phyloP scores from a whole-genome alignment of 2,329 filamentous ascomycete genomes.

The Pseudogymnoascus sp. region DNA sequence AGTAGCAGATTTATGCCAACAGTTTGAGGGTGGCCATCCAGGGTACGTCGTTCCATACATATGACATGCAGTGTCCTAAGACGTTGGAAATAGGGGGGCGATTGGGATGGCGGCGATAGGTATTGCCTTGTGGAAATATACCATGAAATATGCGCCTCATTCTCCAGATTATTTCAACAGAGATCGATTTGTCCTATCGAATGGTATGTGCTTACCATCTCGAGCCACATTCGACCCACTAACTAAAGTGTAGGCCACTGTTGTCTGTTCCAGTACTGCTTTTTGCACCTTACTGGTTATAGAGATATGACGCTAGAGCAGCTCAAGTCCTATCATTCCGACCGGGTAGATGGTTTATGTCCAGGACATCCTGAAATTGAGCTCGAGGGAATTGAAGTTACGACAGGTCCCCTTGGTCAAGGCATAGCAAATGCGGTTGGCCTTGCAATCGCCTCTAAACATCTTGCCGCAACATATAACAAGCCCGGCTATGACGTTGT shows the following conservation, averaged over 20 bases:
- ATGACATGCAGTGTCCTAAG: no score
- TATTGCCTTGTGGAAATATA: slow-evolving; percentile 37
- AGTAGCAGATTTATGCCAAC: slow-evolving; percentile 63
- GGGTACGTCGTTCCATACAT: no score
- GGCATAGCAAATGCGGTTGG: slow-evolving; percentile 38
- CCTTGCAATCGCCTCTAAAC: slow-evolving; percentile 37
- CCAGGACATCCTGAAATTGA: slow-evolving; percentile 45
- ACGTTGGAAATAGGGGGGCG: slow-evolving; percentile 25
- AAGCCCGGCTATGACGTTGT: slow-evolving; percentile 37
- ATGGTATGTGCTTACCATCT: no score
- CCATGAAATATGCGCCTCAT: slow-evolving; percentile 36
- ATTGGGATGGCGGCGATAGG: slow-evolving; percentile 41
- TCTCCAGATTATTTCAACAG: slow-evolving; percentile 37
- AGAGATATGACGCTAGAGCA: slow-evolving; percentile 42
- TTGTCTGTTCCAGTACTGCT: slow-evolving; percentile 40
- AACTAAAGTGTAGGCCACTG: slow-evolving; percentile 37
- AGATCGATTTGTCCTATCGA: slow-evolving; percentile 39
- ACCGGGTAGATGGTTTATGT: slow-evolving; percentile 34
- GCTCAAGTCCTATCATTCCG: slow-evolving; percentile 40
- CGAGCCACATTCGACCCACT: no score
- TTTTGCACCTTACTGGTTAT: slow-evolving; percentile 40
- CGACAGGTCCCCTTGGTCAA: slow-evolving; percentile 46
- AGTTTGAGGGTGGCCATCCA: slow-evolving; percentile 63
- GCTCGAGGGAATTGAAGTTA: slow-evolving; percentile 42
- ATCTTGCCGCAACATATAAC: slow-evolving; percentile 42